Evolutionary conservation across 2,329 filamentous ascomycete species (phyloP), one percentile per base, ranked within the genome.

Genomic region (Fusarium sp.): DNA sequence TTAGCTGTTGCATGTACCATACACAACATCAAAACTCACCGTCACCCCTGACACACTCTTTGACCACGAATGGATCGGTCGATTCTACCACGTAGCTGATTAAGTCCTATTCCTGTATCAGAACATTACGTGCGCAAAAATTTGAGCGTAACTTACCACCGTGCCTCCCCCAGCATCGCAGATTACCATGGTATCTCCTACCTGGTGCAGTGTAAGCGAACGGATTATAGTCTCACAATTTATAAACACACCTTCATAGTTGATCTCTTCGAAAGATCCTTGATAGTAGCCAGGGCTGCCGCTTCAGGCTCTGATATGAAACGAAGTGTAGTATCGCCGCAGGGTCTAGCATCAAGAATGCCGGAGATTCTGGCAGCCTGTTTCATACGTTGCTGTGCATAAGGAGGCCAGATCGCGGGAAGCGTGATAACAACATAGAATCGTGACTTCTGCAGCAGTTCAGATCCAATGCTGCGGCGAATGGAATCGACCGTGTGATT

Each of bases 301-400:
- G 83, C 83, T 61, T 85, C 83, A 0, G 83, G 83, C 59, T 85
- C 84, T 0, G 80, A 78, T 1, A 84, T 66, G 41, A 84, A 81
- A 0, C 61, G 41, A 8, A 83, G 49, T 0, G 48, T 74, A 0
- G 83, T 83, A 0, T 73, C 34, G 0, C 78, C 80, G 3, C 73
- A 73, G 0, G 49, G 7, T 1, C 79, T 70, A 0, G 51, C 1
- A 0, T 71, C 58, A 0, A 83, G 67, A 1, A 86, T 80, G 0
- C 83, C 83, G 0, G 83, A 80, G 0, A 27, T 6, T 0, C 55
- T 30, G 0, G 76, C 77, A 0, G 82, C 83, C 0, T 76, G 40
- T 1, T 72, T 69, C 83, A 85, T 84, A 0, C 74, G 59, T 0
- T 64, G 45, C 4, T 78, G 77, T 0, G 80, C 79, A 32, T 82